Evolutionary conservation across 1,139 yeast species (phyloP), one percentile per base, ranked within the genome.

Genomic region (Nakaseomyces nivariensis): DNA sequence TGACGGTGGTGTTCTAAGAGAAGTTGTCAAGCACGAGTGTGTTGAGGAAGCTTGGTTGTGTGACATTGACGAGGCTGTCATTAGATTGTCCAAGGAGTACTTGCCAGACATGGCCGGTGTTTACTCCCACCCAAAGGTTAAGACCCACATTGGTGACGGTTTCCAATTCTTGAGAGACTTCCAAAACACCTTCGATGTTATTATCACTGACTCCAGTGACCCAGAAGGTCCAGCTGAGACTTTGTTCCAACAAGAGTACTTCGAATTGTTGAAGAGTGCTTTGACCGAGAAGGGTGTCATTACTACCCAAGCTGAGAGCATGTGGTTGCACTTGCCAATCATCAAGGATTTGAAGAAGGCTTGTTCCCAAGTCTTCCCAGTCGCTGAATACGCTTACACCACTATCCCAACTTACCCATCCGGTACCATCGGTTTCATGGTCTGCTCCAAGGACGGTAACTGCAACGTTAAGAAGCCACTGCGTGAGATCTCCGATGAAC

Each of bases 191-290:
- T 89, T 85, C 63, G 97, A 89, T 67, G 96, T 88, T 42, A 88
- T 89, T 66, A 82, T 89, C 67, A 87, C 96, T 47, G 97, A 89
- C 68, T 87, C 96, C 13, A 86, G 96, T 37, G 97, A 89, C 68
- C 97, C 97, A 46, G 97, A 89, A 68, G 97, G 97, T 51, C 97
- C 97, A 38, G 97, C 97, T 48, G 95, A 83, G 67, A 76, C 85
- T 31, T 77, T 89, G 54, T 89, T 89, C 78, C 90, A 87, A 71
- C 81, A 83, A 65, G 86, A 87, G 34, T 89, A 88, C 75, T 89
- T 88, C 69, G 76, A 83, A 69, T 76, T 89, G 61, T 76, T 89
- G 70, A 73, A 75, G 64, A 81, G 79, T 57, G 96, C 97, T 26
- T 77, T 89, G 60, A 85, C 92, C 52, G 84, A 78, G 58, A 79